These are phyloP conservation scores for Ballota nigra DNA, from an alignment of 257 asterid genomes.

Conservation along the genomic window DNA sequence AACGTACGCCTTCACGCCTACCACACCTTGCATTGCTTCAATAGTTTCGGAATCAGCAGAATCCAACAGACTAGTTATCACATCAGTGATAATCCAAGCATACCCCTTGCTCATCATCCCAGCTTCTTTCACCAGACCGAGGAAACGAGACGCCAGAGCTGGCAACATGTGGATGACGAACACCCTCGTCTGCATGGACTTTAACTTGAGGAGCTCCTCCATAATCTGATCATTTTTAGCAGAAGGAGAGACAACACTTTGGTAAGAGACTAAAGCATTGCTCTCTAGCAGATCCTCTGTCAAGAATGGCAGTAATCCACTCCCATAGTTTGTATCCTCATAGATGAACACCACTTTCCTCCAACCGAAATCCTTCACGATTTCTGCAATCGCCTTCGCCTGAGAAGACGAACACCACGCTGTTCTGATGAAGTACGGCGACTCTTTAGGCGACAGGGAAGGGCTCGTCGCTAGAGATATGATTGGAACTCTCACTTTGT, in stretches of 20 bases:
- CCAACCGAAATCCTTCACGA: constrained; percentile 42
- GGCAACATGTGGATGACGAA: constrained; percentile 45
- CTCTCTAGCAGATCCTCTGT: constrained; percentile 29
- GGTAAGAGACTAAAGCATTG: constrained; percentile 22
- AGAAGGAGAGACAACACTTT: constrained; percentile 35
- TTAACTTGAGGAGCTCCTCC: constrained; percentile 33
- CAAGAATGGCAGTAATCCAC: constrained; percentile 38
- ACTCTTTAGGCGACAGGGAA: constrained; percentile 40
- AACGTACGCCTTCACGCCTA: constrained; percentile 45
- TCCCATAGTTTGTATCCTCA: constrained; percentile 36
- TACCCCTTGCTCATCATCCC: constrained; percentile 48
- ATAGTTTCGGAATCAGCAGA: constrained; percentile 25
- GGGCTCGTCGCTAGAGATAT: constrained; percentile 51
- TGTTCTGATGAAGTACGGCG: constrained; percentile 42
- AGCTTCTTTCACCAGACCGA: constrained; percentile 33
- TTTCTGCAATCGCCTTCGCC: constrained; percentile 46
- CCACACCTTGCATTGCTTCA: constrained; percentile 57
- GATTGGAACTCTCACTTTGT: constrained; percentile 41
- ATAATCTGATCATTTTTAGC: constrained; percentile 35
- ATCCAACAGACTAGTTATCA: constrained; percentile 37
- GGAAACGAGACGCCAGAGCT: constrained; percentile 36
- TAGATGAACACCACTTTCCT: constrained; percentile 39
- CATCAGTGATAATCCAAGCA: constrained; percentile 52
- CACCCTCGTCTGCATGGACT: constrained; percentile 43
- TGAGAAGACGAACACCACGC: constrained; percentile 43